phyloP scores from a whole-genome alignment of 257 asterid species.

The Nicotiana paniculata region DNA sequence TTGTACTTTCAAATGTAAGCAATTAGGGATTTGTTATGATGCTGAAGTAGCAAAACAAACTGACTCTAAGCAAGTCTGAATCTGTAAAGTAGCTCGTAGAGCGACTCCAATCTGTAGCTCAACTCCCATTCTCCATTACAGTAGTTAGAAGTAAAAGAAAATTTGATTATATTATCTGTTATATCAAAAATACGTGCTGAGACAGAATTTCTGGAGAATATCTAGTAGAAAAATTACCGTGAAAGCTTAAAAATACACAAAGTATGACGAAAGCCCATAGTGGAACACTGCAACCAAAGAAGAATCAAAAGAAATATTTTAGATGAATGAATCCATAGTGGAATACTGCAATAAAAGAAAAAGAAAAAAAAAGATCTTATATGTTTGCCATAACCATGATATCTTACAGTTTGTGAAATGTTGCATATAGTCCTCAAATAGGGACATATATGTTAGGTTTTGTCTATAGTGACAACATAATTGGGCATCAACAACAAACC shows the following conservation, averaged over 20 bases:
- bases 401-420: not conserved
- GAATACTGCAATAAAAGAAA: not conserved
- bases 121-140: no score
- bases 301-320: not conserved
- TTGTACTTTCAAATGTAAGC: not conserved
- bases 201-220: not conserved
- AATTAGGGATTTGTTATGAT: not conserved
- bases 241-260: slow-evolving; percentile 34
- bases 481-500: not conserved
- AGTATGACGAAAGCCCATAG: slow-evolving; percentile 43
- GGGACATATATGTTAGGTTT: not conserved
- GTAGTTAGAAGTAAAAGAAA: not conserved
- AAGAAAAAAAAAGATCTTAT: not conserved
- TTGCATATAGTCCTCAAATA: not conserved
- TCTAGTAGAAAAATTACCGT: slow-evolving; percentile 22
- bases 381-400: not conserved
- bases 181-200: no score
- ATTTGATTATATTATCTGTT: not conserved
- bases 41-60: not conserved
- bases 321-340: not conserved
- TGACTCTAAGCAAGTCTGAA: not conserved
- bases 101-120: not conserved
- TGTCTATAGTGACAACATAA: not conserved
- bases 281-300: slow-evolving; percentile 32
- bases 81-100: not conserved